Conservation (phyloP, 768 basidiomycete species). For the Leccinum subgranulosum region DNA sequence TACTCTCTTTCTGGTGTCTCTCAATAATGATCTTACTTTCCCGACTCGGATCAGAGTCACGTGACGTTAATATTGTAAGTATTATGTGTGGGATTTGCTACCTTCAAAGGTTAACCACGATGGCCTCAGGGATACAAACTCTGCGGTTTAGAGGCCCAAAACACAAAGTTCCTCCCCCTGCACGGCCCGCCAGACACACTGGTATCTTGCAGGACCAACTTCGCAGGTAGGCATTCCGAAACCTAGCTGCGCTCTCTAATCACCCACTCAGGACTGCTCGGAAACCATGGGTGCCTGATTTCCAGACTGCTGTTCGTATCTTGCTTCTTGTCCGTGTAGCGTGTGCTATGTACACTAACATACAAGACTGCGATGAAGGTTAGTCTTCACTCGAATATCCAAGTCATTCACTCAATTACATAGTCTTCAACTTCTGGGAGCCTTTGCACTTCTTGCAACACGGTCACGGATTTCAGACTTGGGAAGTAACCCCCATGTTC, state of each 20-base stretch:
- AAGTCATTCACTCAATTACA: neutral
- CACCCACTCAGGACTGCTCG: slow-evolving; percentile 50
- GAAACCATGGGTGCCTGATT: slow-evolving; percentile 82
- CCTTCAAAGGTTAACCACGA: neutral
- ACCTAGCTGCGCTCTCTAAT: slow-evolving; percentile 8
- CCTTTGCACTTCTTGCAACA: slow-evolving; percentile 88
- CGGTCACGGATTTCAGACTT: slow-evolving; percentile 93
- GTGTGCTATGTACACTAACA: slow-evolving; percentile 93
- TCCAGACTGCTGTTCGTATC: slow-evolving; percentile 80
- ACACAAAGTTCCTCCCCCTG: slow-evolving; percentile 16
- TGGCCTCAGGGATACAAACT: slow-evolving; percentile 47
- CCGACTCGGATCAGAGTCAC: slow-evolving; percentile 1
- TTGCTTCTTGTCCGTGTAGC: slow-evolving; percentile 76
- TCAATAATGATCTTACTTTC: neutral
- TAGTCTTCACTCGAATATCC: neutral
- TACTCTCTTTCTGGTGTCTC: too few relatives aligned
- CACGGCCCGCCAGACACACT: slow-evolving; percentile 44
- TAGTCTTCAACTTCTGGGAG: slow-evolving; percentile 99
- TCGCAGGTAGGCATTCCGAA: slow-evolving; percentile 49
- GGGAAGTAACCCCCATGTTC: slow-evolving; percentile 91
- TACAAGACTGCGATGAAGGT: slow-evolving; percentile 98
- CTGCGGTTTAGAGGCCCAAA: slow-evolving; percentile 51
- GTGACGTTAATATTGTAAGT: neutral
- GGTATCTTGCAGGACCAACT: slow-evolving; percentile 81
- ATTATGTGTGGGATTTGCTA: too few relatives aligned